Evolutionary conservation across 805 yeast genomes (phyloP), one percentile per base, ranked within the genome.

Genomic region (Zygoascus biomembranicola): DNA sequence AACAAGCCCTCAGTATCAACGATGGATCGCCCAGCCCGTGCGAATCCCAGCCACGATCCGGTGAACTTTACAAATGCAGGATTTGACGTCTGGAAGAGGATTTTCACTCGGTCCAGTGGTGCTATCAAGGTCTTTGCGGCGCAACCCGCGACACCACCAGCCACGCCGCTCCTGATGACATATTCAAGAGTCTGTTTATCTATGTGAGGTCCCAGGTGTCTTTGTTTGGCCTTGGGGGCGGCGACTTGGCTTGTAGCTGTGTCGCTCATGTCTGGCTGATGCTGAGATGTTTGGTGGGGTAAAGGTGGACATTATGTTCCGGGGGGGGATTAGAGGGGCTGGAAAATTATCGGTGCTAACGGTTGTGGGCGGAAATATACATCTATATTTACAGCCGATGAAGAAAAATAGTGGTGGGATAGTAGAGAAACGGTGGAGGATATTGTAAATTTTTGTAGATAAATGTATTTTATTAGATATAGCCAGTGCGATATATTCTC

Each of bases 121-220:
- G 99, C 99, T 45, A 94, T 87, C 52, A 90, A 73, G 0, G 98
- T 89, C 65, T 94, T 94, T 2, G 97, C 98, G n/a, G 94, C 88
- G 51, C 90, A 82, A 1, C 99, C 99, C 0, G 98, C 97, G 2
- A 87, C 61, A 2, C 99, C 99, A 18, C 99, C 99, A 0, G 99
- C 95, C 0, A 90, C 59, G 0, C 96, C 99, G 19, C 95, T 84
- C 57, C 89, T 77, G 39, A 88, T 55, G 16, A 94, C 82, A 68
- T 92, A 94, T 55, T 87, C 92, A 31, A 84, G 58, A 4, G 89
- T 82, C 51, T 79, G 85, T 61, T 85, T 88, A 63, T 87, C 49
- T 14, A 46, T 46, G 20, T 44, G 47, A 3, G 16, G 31, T 6
- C 18, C 32, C 32, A 8, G 16, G 5, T 11, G 13, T 4, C 39